Conservation (phyloP, 148 eudicot genomes). For the Mesembryanthemum crystallinum region DNA sequence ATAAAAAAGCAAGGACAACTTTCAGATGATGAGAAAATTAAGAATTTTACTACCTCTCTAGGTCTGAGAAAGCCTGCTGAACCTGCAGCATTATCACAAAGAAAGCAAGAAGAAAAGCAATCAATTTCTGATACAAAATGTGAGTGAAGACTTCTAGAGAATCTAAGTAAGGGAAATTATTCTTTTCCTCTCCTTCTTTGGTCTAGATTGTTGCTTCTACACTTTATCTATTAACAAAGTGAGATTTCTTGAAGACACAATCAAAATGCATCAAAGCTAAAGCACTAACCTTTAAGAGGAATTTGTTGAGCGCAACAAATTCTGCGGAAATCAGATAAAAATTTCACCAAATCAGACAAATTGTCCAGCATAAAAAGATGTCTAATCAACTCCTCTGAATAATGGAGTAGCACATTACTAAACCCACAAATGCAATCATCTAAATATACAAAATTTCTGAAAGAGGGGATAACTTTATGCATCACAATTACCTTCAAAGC, state of each 20-base stretch:
- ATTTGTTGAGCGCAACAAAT: conserved; percentile 78
- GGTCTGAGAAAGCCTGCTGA: conserved; percentile 73
- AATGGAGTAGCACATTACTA: background rate
- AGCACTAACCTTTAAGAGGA: conserved; percentile 75
- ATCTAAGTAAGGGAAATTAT: too few species aligned
- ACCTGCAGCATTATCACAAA: conserved; percentile 41
- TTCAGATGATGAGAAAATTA: background rate
- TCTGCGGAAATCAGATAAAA: conserved; percentile 42
- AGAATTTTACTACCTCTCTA: conserved; percentile 58
- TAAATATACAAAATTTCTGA: background rate
- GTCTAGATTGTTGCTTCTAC: too few species aligned
- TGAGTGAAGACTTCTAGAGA: background rate
- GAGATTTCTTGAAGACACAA: background rate
- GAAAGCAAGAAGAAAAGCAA: conserved; percentile 3
- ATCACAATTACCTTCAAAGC: conserved; percentile 64
- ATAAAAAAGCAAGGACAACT: background rate
- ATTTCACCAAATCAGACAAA: conserved; percentile 5
- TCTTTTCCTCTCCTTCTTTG: too few species aligned
- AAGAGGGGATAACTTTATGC: background rate
- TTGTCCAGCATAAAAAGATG: background rate
- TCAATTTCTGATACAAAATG: background rate
- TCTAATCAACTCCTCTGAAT: background rate
- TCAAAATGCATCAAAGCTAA: background rate
- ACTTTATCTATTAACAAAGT: background rate
- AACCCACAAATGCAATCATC: background rate